These are phyloP conservation scores for Cubamyces lactineus DNA, from an alignment of 768 basidiomycete species.

Conservation along the genomic window DNA sequence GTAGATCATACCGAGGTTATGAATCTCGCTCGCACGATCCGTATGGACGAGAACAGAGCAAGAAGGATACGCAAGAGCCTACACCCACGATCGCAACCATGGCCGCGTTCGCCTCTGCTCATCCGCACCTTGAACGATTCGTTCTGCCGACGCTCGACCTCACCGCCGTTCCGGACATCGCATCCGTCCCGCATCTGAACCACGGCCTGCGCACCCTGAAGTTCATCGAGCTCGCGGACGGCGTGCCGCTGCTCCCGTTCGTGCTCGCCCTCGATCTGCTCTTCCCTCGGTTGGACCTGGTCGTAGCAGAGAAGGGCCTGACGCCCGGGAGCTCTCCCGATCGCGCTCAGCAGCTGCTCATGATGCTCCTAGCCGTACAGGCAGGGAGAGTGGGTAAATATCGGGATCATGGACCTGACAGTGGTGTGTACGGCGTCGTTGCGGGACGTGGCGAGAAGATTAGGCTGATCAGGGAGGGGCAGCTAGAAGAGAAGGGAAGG, in stretches of 20 bases:
- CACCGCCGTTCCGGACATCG: slow-evolving; percentile 8
- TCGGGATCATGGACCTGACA: too few relatives aligned
- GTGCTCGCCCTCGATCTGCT: neutral
- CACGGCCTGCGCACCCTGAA: slow-evolving; percentile 34
- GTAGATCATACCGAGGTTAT: neutral
- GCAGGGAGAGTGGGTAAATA: too few relatives aligned
- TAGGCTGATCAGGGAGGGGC: too few relatives aligned
- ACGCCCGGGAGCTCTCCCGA: too few relatives aligned
- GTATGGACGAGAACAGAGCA: too few relatives aligned
- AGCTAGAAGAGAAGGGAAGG: too few relatives aligned
- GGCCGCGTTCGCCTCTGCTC: neutral
- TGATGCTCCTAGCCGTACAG: too few relatives aligned
- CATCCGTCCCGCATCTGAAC: slow-evolving; percentile 15
- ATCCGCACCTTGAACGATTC: neutral
- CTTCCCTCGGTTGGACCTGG: neutral
- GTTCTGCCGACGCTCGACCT: neutral
- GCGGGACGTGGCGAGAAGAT: too few relatives aligned
- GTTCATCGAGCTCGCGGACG: neutral
- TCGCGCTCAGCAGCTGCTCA: too few relatives aligned
- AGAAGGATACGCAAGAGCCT: neutral
- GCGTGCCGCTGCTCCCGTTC: neutral
- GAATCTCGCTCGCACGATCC: too few relatives aligned
- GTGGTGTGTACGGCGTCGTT: too few relatives aligned
- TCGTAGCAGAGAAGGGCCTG: too few relatives aligned
- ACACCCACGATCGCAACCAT: slow-evolving; percentile 21